These are phyloP conservation scores for Ustulina deusta DNA, from an alignment of 2,329 filamentous ascomycete genomes.

Conservation along the genomic window DNA sequence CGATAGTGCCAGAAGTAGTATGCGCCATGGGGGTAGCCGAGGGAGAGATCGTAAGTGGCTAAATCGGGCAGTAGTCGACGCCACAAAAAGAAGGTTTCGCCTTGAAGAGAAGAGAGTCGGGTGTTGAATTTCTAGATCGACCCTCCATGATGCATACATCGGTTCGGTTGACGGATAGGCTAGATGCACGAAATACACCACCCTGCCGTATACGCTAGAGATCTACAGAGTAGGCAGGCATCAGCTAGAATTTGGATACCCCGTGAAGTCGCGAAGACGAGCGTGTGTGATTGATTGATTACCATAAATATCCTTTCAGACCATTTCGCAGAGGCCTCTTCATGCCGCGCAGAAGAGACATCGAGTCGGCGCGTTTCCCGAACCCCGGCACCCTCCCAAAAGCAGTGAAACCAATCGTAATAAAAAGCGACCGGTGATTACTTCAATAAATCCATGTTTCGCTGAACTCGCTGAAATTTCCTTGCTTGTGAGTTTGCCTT, in stretches of 20 bases:
- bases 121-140: conserved; percentile 4
- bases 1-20: background rate
- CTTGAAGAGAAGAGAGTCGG: conserved; percentile 9
- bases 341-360: background rate
- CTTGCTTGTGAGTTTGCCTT: background rate
- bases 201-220: background rate
- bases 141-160: background rate
- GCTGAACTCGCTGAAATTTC: background rate
- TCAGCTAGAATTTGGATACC: background rate
- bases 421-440: background rate
- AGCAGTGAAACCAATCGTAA: background rate
- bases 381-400: background rate
- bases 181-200: background rate
- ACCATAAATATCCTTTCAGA: background rate
- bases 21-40: background rate
- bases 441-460: background rate
- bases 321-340: background rate
- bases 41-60: conserved; percentile 10
- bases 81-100: background rate
- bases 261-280: background rate
- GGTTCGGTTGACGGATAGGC: background rate
- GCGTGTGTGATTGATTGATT: no score
- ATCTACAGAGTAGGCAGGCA: background rate
- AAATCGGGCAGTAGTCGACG: conserved; percentile 12
- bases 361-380: background rate